Evolutionary conservation across 371 early-diverging fungal species (phyloP).

Genomic region (Haplosporangium sp.): DNA sequence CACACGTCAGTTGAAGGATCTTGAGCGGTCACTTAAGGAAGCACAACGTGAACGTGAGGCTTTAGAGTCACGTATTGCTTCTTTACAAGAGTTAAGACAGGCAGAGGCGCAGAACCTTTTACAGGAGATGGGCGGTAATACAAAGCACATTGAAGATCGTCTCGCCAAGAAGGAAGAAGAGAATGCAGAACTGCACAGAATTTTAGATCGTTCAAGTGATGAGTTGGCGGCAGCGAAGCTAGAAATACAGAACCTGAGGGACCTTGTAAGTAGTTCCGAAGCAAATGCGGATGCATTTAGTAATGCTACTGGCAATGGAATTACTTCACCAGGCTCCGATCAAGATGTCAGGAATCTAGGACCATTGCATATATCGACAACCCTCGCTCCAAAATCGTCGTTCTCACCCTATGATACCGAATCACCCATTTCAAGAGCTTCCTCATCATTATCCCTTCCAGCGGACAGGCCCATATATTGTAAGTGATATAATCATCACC

Average conservation of each 20-base stretch:
- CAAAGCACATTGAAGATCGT: conserved; percentile 49
- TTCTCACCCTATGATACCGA: conserved; percentile 36
- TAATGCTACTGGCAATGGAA: neutral
- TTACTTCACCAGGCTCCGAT: conserved; percentile 15
- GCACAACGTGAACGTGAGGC: conserved; percentile 47
- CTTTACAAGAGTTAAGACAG: conserved; percentile 37
- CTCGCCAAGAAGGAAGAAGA: conserved; percentile 60
- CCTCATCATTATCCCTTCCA: conserved; percentile 44
- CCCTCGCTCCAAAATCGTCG: conserved; percentile 25
- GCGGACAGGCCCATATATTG: conserved; percentile 44
- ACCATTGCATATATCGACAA: conserved; percentile 30
- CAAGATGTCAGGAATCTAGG: conserved; percentile 9
- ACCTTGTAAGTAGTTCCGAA: conserved; percentile 34
- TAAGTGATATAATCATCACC: conserved; percentile 21
- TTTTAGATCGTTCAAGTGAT: conserved; percentile 50
- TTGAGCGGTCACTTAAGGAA: conserved; percentile 49
- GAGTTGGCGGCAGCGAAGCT: conserved; percentile 42
- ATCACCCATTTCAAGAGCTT: conserved; percentile 46
- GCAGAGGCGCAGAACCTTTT: conserved; percentile 49
- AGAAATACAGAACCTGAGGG: conserved; percentile 49
- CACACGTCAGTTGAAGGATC: conserved; percentile 40
- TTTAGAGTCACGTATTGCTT: conserved; percentile 43
- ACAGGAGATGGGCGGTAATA: conserved; percentile 52
- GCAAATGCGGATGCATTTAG: conserved; percentile 7
- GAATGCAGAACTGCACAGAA: conserved; percentile 55